A percentile compares a stretch with the other conserved stretches of the same genome.
Conservation (phyloP, 305 asterid genomes). For the Plantago coronopus region DNA sequence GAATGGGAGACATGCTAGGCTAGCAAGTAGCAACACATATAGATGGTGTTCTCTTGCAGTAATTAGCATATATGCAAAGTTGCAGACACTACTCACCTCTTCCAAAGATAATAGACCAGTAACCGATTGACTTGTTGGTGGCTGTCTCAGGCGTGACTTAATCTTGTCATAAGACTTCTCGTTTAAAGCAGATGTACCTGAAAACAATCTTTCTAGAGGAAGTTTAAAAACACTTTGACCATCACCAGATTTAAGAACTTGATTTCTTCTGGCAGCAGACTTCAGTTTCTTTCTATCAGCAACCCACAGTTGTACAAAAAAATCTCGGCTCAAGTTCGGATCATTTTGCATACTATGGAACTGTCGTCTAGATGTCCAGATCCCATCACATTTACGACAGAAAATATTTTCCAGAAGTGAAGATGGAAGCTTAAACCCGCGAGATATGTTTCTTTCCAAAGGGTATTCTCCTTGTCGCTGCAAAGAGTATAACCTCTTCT, state of each 20-base stretch:
- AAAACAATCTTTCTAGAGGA: slow-evolving; percentile 40
- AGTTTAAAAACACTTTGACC: slow-evolving; percentile 26
- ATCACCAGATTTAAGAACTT: slow-evolving; percentile 25
- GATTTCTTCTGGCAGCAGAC: slow-evolving; percentile 33
- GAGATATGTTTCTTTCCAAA: slow-evolving; percentile 26
- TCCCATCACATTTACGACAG: slow-evolving; percentile 27
- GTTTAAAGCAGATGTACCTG: slow-evolving; percentile 37
- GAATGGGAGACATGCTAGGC: too few relatives aligned
- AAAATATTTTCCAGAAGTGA: slow-evolving; percentile 23
- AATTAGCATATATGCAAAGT: too few relatives aligned
- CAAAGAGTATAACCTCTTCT: slow-evolving; percentile 28
- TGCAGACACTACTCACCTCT: slow-evolving; percentile 44
- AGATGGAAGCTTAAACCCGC: slow-evolving; percentile 37
- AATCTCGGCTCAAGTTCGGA: slow-evolving; percentile 65
- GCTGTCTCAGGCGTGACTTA: slow-evolving; percentile 56
- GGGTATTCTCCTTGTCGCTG: slow-evolving; percentile 33
- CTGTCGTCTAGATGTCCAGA: slow-evolving; percentile 32
- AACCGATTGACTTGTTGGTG: slow-evolving; percentile 76
- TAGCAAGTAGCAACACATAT: not conserved
- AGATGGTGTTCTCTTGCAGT: not conserved
- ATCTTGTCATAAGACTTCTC: slow-evolving; percentile 30
- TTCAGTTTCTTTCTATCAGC: slow-evolving; percentile 49
- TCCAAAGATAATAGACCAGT: slow-evolving; percentile 67
- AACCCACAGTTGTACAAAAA: slow-evolving; percentile 70
- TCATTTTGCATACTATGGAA: slow-evolving; percentile 34